Evolutionary conservation across 768 basidiomycete genomes (phyloP), one percentile per base, ranked within the genome.

Genomic region (Sarcodon sp.): DNA sequence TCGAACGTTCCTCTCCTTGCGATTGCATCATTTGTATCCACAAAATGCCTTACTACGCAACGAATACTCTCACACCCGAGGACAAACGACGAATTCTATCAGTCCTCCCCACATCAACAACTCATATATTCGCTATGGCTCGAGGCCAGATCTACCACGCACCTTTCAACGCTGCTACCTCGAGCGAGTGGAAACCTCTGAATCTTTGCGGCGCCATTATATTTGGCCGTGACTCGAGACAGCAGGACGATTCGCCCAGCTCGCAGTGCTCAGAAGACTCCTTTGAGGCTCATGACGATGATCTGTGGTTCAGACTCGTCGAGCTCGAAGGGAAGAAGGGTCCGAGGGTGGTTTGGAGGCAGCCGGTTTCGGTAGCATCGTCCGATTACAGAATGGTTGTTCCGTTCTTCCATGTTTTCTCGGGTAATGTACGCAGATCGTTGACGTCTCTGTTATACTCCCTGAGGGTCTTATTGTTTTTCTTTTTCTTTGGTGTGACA

Each of bases 321-420:
- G 79, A 81, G 50, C 62, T 71, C 48, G 70, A 69, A 46, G 77
- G 75, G 57, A 41, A 41, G 39, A 41, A 41, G 27, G 16, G 16
- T 13, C 16, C 39, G 27, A 72, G 59, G 13, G 50, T 78, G 35
- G 69, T 80, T 8, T 86, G 83, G 83, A 70, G 74, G 61, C 82
- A 84, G 65, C 73, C 73, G 51, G 68, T 84, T 47, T 41, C 27
- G 27, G 76, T 77, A 0, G 65, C 67, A 41, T 65, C 67, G 43
- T 73, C 83, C 55, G 72, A 80, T 47, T 97, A 93, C 61, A 73
- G 76, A 55, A 72, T 83, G 54, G 90, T 96, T 62, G 77, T 84
- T 49, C 86, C 89, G 2, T 94, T 94, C 68, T 96, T 96, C 66
- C 90, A 97, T 63, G 73, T 80, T 35, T 93, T 94, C 64, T 77